These are phyloP conservation scores for Teratosphaeria zuluensis DNA, from an alignment of 2,329 filamentous ascomycete genomes.

Conservation along the genomic window DNA sequence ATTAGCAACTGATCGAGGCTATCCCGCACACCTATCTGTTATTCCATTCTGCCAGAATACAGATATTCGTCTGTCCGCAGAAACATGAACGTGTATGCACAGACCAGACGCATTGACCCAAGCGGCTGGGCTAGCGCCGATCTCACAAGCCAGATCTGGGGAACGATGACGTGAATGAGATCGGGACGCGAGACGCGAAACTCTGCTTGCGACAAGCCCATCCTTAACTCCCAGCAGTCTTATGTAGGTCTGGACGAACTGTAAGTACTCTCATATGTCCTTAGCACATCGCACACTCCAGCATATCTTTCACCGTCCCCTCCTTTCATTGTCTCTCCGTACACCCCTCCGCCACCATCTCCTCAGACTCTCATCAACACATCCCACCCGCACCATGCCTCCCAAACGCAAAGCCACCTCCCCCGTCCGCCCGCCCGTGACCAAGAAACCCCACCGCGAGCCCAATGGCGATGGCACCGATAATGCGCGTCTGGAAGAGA, in stretches of 20 bases:
- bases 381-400: slow-evolving; percentile 8
- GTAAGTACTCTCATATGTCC: background rate
- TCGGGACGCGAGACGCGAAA: background rate
- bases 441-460: slow-evolving; percentile 13
- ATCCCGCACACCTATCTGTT: no score
- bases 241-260: background rate
- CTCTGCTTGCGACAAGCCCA: background rate
- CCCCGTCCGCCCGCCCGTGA: slow-evolving; percentile 17
- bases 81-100: background rate
- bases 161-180: background rate
- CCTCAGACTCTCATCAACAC: background rate
- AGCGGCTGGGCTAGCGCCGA: background rate
- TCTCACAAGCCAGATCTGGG: background rate
- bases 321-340: background rate
- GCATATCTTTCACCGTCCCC: background rate
- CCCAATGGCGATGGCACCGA: slow-evolving; percentile 19
- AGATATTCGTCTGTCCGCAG: no score
- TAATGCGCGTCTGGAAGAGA: slow-evolving; percentile 26
- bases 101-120: background rate
- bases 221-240: background rate
- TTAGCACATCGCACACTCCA: background rate
- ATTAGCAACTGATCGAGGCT: no score
- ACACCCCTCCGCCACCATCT: background rate
- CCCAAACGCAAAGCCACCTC: slow-evolving; percentile 23
- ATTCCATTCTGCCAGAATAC: no score